Evolutionary conservation across 805 yeast species (phyloP), one percentile per base, ranked within the genome.

Genomic region (Tetrapisispora pingtungensis): DNA sequence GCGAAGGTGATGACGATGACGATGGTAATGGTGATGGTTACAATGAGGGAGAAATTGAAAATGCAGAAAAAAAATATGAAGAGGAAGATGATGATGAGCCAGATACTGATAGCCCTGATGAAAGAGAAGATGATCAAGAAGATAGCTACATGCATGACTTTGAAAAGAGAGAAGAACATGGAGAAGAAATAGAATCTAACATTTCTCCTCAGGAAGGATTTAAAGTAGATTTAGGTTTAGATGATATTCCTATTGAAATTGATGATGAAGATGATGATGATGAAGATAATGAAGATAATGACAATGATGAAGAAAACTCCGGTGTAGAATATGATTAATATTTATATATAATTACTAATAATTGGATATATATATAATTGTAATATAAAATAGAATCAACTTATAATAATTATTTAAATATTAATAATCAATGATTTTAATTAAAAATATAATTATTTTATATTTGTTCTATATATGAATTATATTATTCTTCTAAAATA

Each of bases 401-500:
- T 19, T 30, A n/a, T 19, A 20, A 18, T 24, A 19, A 20, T 5
- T 22, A 22, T 22, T 22, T 22, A 22, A 22, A 22, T 6, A 22
- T 22, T 22, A 22, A 22, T 22, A 22, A 22, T n/a, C n/a, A n/a
- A n/a, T n/a, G n/a, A n/a, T n/a, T n/a, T n/a, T n/a, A n/a, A n/a
- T n/a, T n/a, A n/a, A n/a, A n/a, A n/a, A n/a, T n/a, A n/a, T n/a
- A n/a, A n/a, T n/a, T n/a, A n/a, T n/a, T n/a, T n/a, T n/a, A n/a
- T n/a, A n/a, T n/a, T n/a, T n/a, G n/a, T n/a, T n/a, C n/a, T n/a
- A n/a, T n/a, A n/a, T n/a, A n/a, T n/a, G n/a, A n/a, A n/a, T n/a
- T n/a, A n/a, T n/a, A 12, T 47, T 45, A 54, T 8, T 63, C 67
- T 33, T 82, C 85, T 33, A 85, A 59, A 30, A 84, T 80, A 59